These are phyloP conservation scores for Aspergillus sp. DNA, from an alignment of 2,329 filamentous ascomycete genomes.

Conservation along the genomic window DNA sequence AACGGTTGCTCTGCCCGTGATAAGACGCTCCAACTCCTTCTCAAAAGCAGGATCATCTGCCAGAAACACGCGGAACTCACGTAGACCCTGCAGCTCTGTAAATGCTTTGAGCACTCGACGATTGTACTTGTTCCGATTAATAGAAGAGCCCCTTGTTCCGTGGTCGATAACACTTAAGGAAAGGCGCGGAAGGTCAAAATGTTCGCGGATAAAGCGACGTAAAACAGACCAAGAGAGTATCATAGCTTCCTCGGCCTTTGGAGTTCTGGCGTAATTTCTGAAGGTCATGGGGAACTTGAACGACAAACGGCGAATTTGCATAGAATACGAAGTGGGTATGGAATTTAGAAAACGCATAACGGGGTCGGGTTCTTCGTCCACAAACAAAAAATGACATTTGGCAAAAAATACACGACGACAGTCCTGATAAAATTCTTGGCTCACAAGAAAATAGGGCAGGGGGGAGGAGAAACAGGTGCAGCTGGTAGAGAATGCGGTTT, in stretches of 20 bases:
- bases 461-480: conserved; percentile 26
- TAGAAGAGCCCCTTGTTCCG: conserved; percentile 2
- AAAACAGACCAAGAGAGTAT: conserved; percentile 24
- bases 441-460: conserved; percentile 25
- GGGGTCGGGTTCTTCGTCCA: conserved; percentile 23
- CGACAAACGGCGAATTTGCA: conserved; percentile 20
- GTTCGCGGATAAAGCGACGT: conserved; percentile 29
- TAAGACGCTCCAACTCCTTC: conserved; percentile 14
- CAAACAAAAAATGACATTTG: conserved; percentile 21
- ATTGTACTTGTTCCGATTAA: conserved; percentile 16
- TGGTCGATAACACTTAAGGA: conserved; percentile 23
- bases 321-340: conserved; percentile 21
- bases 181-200: conserved; percentile 22
- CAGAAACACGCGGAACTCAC: conserved; percentile 21
- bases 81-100: conserved; percentile 17
- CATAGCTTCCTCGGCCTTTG: conserved; percentile 8
- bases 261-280: conserved; percentile 8
- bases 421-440: conserved; percentile 22
- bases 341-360: conserved; percentile 21
- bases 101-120: conserved; percentile 21
- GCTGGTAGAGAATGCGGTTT: conserved; percentile 24
- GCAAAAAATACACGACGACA: conserved; percentile 23
- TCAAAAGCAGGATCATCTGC: conserved; percentile 21
- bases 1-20: conserved; percentile 12
- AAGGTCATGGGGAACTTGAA: conserved; percentile 21